Percentiles rank a stretch among this genome's conserved stretches.
Conservation (phyloP, 495 filamentous ascomycete species). For the Neurospora sp. region DNA sequence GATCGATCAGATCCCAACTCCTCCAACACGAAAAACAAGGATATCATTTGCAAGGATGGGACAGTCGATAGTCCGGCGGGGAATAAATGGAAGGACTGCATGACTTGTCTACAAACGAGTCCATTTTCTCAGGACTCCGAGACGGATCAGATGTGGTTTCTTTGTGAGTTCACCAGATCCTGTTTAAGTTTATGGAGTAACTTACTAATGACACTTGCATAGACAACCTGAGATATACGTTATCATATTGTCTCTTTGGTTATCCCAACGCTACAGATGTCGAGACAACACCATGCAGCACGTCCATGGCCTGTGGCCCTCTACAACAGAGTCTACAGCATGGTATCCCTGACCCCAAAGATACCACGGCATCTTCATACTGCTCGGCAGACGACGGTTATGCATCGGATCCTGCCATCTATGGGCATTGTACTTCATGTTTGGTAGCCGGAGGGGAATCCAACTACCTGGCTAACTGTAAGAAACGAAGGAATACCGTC, state of each 20-base stretch:
- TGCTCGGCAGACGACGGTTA: conserved; percentile 22
- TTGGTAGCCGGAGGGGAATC: conserved; percentile 26
- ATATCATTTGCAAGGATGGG: conserved; percentile 36
- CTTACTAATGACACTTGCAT: not conserved
- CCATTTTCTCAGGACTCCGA: conserved; percentile 30
- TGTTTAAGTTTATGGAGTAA: not conserved
- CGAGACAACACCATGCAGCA: conserved; percentile 30
- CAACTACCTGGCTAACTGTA: conserved; percentile 33
- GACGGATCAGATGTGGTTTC: conserved; percentile 42
- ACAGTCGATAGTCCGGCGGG: conserved; percentile 21
- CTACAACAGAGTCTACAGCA: conserved; percentile 21
- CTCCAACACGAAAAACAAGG: conserved; percentile 31
- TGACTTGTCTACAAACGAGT: conserved; percentile 42
- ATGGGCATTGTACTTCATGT: conserved; percentile 28
- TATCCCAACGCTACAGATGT: conserved; percentile 33
- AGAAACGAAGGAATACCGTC: not conserved
- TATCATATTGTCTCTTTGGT: conserved; percentile 35
- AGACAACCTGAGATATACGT: conserved; percentile 38
- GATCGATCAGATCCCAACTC: conserved; percentile 35
- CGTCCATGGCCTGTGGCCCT: conserved; percentile 29
- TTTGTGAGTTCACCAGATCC: conserved; percentile 29
- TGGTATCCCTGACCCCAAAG: conserved; percentile 20
- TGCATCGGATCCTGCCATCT: conserved; percentile 13
- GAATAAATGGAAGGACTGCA: conserved; percentile 37
- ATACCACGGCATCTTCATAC: conserved; percentile 27